A percentile compares a stretch with the other conserved stretches of the same genome.
phyloP scores from a whole-genome alignment of 139 green algal genomes.

The Asterochloris sp. region DNA sequence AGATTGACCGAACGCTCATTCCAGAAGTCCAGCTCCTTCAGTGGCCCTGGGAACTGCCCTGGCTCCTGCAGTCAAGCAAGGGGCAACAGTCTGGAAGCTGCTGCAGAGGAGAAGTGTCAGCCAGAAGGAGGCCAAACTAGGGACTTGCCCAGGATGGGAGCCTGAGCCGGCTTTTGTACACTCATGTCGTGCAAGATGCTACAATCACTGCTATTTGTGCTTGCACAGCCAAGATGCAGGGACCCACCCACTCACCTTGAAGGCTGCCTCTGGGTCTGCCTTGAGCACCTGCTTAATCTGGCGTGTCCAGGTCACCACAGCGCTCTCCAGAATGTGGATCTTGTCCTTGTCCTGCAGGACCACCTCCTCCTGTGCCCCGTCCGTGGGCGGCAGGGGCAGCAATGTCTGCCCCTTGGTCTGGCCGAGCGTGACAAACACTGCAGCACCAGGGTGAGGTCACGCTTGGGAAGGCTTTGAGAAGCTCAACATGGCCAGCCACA shows the following conservation, averaged over 20 bases:
- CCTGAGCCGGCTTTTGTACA: no score
- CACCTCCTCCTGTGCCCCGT: constrained; percentile 27
- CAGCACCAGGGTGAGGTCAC: background rate
- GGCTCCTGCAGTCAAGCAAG: constrained; percentile 24
- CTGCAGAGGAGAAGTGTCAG: background rate
- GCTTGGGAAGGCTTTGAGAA: no score
- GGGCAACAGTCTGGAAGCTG: background rate
- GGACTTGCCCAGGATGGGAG: no score
- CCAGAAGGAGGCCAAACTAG: no score
- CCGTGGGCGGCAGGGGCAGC: constrained; percentile 68
- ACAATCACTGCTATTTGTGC: background rate
- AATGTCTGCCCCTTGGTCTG: constrained; percentile 84
- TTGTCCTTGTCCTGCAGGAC: constrained; percentile 69
- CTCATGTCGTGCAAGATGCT: background rate
- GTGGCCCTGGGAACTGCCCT: constrained; percentile 60
- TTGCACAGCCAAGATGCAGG: background rate
- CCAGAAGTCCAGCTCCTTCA: constrained; percentile 89
- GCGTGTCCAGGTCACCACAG: constrained; percentile 82
- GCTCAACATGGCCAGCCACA: no score
- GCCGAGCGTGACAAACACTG: constrained; percentile 76
- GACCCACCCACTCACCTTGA: background rate
- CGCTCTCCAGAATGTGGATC: constrained; percentile 84
- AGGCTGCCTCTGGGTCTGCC: constrained; percentile 39
- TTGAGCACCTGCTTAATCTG: constrained; percentile 93
- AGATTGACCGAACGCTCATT: constrained; percentile 72